Evolutionary conservation across 2,329 filamentous ascomycete species (phyloP).

Genomic region (Penicillium sp.): DNA sequence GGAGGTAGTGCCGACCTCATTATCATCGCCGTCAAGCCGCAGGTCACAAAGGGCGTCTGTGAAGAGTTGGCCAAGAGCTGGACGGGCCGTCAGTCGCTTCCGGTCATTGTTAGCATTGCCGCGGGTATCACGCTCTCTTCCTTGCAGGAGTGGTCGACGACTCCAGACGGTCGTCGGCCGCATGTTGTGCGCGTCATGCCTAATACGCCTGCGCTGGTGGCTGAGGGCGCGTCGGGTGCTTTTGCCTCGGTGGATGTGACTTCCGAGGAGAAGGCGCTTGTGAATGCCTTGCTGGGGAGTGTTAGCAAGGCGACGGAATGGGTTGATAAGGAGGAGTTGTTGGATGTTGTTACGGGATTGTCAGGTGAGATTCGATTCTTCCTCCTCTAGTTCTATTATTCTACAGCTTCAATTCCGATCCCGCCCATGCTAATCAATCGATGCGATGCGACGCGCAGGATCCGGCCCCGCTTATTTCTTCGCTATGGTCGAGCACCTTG

Average conservation of each 20-base stretch:
- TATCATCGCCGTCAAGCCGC: conserved; percentile 41
- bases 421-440: not conserved
- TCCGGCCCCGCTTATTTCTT: conserved; percentile 44
- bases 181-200: conserved; percentile 43
- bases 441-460: conserved; percentile 20
- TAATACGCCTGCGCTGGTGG: conserved; percentile 39
- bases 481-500: conserved; percentile 41
- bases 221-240: conserved; percentile 38
- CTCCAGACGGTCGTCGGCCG: conserved; percentile 26
- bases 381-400: not conserved
- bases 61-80: conserved; percentile 39
- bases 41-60: conserved; percentile 38
- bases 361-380: conserved; percentile 31
- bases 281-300: conserved; percentile 32
- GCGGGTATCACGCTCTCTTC: conserved; percentile 39
- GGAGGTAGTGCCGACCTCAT: conserved; percentile 34
- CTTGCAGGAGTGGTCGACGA: conserved; percentile 34
- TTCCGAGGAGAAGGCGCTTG: conserved; percentile 34
- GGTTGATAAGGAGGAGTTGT: conserved; percentile 38
- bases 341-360: conserved; percentile 42
- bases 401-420: not conserved
- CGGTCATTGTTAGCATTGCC: conserved; percentile 40
- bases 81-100: conserved; percentile 32
- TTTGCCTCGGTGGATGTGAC: conserved; percentile 34
- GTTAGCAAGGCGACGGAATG: conserved; percentile 41